Evolutionary conservation across 129 eudicot species (phyloP).

Genomic region (Lactuca saligna): DNA sequence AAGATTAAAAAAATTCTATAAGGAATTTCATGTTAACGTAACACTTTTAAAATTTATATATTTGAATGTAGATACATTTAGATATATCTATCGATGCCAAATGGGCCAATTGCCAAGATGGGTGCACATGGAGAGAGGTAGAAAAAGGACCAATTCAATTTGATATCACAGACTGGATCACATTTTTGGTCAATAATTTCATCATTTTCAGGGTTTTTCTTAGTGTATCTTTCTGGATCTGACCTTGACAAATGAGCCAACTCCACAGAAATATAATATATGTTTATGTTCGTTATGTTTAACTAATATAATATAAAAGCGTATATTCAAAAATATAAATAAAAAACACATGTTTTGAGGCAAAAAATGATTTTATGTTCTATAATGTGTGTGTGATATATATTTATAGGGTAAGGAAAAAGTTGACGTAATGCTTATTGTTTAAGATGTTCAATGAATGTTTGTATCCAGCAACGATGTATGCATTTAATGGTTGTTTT

Average conservation of each 20-base stretch:
- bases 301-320: too few relatives aligned
- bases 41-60: too few relatives aligned
- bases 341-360: not conserved
- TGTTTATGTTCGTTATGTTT: not conserved
- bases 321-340: too few relatives aligned
- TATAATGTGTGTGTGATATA: not conserved
- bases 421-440: not conserved
- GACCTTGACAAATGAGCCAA: slow-evolving; percentile 44
- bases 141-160: slow-evolving; percentile 36
- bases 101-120: slow-evolving; percentile 20
- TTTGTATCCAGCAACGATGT: not conserved
- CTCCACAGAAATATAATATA: not conserved
- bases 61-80: not conserved
- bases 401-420: not conserved
- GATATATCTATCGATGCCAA: not conserved
- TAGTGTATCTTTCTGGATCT: slow-evolving; percentile 35
- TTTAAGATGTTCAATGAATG: not conserved
- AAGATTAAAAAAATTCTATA: too few relatives aligned
- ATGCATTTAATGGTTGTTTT: too few relatives aligned
- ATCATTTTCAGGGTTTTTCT: slow-evolving; percentile 1
- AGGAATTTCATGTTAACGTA: too few relatives aligned
- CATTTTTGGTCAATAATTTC: slow-evolving; percentile 34
- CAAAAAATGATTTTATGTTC: not conserved
- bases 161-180: slow-evolving; percentile 54
- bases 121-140: slow-evolving; percentile 47